A percentile compares a stretch with the other conserved stretches of the same genome.
These are phyloP conservation scores for Dactylellina drechsleri DNA, from an alignment of 2,329 filamentous ascomycete genomes.

Conservation along the genomic window DNA sequence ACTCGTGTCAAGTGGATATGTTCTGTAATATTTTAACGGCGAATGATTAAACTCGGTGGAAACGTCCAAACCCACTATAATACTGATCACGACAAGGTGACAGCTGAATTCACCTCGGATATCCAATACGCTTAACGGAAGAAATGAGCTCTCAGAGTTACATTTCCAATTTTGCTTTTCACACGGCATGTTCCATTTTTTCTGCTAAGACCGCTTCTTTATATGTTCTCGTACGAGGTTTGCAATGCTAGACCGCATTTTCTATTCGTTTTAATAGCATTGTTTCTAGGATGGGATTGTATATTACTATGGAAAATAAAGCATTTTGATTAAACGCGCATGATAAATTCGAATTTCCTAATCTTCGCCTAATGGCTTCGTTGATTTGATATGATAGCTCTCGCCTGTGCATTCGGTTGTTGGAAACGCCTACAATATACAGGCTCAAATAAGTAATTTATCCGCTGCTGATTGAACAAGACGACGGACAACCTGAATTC, in stretches of 20 bases:
- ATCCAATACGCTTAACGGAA: too few species aligned
- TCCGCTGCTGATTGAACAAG: conserved; percentile 2
- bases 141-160: too few species aligned
- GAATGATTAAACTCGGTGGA: too few species aligned
- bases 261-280: background rate
- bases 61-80: too few species aligned
- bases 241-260: conserved; percentile 8
- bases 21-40: too few species aligned
- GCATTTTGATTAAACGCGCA: background rate
- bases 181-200: background rate
- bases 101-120: too few species aligned
- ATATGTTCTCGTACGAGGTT: conserved; percentile 10
- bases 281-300: conserved; percentile 28
- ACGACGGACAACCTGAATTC: background rate
- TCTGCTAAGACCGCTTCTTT: background rate
- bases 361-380: background rate
- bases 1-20: too few species aligned
- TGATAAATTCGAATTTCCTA: too few species aligned
- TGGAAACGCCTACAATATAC: conserved; percentile 31
- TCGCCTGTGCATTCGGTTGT: conserved; percentile 17
- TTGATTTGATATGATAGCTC: too few species aligned
- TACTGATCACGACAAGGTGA: too few species aligned
- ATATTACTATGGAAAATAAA: conserved; percentile 30
- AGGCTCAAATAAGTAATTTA: conserved; percentile 34
- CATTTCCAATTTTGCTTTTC: too few species aligned